phyloP scores from a whole-genome alignment of 1,284 basidiomycete genomes.

The Salmacisia buchloeana region DNA sequence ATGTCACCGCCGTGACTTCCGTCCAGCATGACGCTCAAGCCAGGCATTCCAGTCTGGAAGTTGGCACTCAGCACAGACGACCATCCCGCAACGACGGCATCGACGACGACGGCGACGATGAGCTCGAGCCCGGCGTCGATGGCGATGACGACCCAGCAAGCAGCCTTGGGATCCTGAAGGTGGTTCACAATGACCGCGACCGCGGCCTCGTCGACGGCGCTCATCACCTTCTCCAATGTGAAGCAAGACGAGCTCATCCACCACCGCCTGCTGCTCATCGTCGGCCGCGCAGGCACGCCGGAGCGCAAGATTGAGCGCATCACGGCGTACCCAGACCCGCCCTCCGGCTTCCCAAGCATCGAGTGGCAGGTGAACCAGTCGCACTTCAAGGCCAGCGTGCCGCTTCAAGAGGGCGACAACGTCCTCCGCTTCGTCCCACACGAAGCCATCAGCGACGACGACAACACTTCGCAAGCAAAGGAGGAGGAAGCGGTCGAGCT shows the following conservation, averaged over 20 bases:
- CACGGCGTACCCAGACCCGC: neutral
- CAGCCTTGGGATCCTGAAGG: too few species aligned
- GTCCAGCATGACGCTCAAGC: too few species aligned
- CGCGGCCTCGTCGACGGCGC: too few species aligned
- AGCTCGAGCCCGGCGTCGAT: too few species aligned
- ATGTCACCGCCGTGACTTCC: too few species aligned
- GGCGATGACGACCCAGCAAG: too few species aligned
- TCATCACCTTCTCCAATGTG: constrained; percentile 3
- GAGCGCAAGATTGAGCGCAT: neutral
- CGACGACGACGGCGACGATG: too few species aligned
- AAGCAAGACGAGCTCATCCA: neutral
- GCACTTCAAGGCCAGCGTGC: constrained; percentile 4
- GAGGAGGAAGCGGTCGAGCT: neutral
- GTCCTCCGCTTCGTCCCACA: neutral
- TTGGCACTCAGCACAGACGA: too few species aligned
- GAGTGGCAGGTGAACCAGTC: constrained; percentile 5
- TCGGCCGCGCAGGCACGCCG: neutral
- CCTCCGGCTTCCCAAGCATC: neutral
- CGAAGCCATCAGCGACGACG: neutral
- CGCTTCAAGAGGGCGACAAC: neutral
- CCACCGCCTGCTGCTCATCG: neutral
- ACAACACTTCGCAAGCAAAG: neutral
- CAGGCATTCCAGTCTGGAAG: too few species aligned
- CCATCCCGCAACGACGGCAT: too few species aligned
- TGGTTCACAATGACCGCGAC: too few species aligned